These are phyloP conservation scores for Aulographum hederae DNA, from an alignment of 2,329 filamentous ascomycete species.

Conservation along the genomic window DNA sequence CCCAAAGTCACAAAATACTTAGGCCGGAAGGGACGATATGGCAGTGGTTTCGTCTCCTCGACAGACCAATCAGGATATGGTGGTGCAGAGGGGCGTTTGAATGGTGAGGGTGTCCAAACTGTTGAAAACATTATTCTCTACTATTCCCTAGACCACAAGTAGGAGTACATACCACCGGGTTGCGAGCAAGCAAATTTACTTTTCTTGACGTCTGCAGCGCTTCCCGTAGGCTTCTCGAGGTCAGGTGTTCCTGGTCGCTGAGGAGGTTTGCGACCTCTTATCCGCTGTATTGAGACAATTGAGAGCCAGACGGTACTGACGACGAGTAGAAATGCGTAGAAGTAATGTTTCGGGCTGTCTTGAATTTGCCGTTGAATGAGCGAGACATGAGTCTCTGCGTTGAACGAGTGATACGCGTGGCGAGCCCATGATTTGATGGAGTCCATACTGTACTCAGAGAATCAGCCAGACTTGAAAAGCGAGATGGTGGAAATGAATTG, in stretches of 20 bases:
- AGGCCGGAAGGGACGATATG: constrained; percentile 62
- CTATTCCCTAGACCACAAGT: background rate
- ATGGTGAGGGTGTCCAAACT: constrained; percentile 40
- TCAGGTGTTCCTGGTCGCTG: constrained; percentile 18
- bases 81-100: constrained; percentile 37
- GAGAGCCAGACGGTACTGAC: constrained; percentile 14
- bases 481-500: no score
- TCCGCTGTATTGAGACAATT: constrained; percentile 11
- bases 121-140: constrained; percentile 4
- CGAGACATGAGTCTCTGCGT: background rate
- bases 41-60: constrained; percentile 49
- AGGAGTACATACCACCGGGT: constrained; percentile 24
- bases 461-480: no score
- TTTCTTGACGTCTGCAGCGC: constrained; percentile 8
- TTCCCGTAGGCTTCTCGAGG: constrained; percentile 23
- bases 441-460: no score
- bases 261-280: constrained; percentile 7
- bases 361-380: constrained; percentile 6
- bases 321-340: constrained; percentile 16
- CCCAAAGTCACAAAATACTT: constrained; percentile 66
- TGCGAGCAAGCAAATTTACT: constrained; percentile 19
- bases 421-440: constrained; percentile 9
- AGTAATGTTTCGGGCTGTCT: constrained; percentile 8
- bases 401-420: constrained; percentile 3
- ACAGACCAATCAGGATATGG: constrained; percentile 55